These are phyloP conservation scores for Penicillium verrucosum DNA, from an alignment of 2,329 filamentous ascomycete species.

Conservation along the genomic window DNA sequence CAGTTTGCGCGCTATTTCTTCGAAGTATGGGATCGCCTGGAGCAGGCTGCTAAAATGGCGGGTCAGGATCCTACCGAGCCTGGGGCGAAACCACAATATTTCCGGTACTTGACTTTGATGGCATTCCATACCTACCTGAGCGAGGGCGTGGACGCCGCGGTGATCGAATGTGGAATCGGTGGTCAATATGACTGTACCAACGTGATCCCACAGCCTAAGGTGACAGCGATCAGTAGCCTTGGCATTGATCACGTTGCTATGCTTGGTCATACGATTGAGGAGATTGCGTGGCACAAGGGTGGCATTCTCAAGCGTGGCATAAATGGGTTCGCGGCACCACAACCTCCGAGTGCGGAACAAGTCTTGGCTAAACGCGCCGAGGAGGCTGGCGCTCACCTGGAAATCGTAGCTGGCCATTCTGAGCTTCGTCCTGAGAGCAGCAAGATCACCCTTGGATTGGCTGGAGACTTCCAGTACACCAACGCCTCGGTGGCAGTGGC, in stretches of 20 bases:
- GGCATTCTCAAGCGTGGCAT: conserved; percentile 74
- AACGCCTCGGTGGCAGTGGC: conserved; percentile 62
- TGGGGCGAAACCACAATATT: conserved; percentile 78
- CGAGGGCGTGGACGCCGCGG: conserved; percentile 71
- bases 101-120: conserved; percentile 84
- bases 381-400: conserved; percentile 49
- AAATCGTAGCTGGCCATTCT: conserved; percentile 50
- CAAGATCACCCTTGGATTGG: conserved; percentile 55
- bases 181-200: conserved; percentile 94
- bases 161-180: conserved; percentile 91
- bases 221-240: conserved; percentile 71
- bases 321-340: conserved; percentile 61
- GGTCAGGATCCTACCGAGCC: conserved; percentile 52
- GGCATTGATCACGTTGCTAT: conserved; percentile 82
- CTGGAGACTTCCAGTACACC: conserved; percentile 60
- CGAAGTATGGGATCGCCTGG: conserved; percentile 72
- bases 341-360: conserved; percentile 52
- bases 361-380: conserved; percentile 56
- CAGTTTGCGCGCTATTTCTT: conserved; percentile 77
- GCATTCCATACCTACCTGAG: conserved; percentile 78
- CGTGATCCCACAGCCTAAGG: conserved; percentile 67
- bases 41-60: conserved; percentile 51
- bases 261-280: conserved; percentile 72
- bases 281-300: conserved; percentile 90
- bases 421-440: conserved; percentile 37